Base-by-base conservation (phyloP, 2,329 filamentous ascomycete genomes). In the Juglanconis juglandina region DNA sequence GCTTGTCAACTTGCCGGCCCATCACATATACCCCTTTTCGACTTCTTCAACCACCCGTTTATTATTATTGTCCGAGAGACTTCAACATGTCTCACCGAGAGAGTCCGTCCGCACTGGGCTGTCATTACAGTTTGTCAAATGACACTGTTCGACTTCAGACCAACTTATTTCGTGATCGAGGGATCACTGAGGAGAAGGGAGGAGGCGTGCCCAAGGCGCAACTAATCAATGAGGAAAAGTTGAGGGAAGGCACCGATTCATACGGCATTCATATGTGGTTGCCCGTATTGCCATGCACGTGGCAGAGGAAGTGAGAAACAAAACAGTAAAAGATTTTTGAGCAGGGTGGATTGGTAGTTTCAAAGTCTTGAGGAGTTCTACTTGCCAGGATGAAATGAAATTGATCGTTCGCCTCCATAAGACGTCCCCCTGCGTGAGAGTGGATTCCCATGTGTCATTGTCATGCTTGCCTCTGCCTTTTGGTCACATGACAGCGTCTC, bases 401-500 rank as follows among this genome's bases (percentile, higher is more conserved):
- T 60, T 60, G 52, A 65, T 64, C 53, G 55, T 57, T 62, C 37
- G 79, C 54, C 41, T 56, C 58, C 61, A 55, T 41, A 50, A 58
- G 54, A 63, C 54, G 61, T 55, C 47, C 34, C 32, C 35, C 35
- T 55, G 47, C 51, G 52, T n/a, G 50, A 34, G 7, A 55, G 47
- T 63, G 58, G 58, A 55, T 58, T 52, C n/a, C 37, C 11, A 57
- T 56, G 57, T 58, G 53, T 51, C 41, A 62, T 56, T 39, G 34
- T 4, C 50, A 2, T 24, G 7, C 13, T 17, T 52, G 30, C 30
- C 14, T 37, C 14, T 41, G 10, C n/a, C 35, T 42, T 14, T 17
- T 17, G 17, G 17, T 13, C 5, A 42, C 39, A 42, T 42, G 39
- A 42, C 17, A 17, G 17, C 17, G 17, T 17, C 17, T 17, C 17